Base-by-base conservation (phyloP, 495 filamentous ascomycete species). In the Penicillium longicatenatum region DNA sequence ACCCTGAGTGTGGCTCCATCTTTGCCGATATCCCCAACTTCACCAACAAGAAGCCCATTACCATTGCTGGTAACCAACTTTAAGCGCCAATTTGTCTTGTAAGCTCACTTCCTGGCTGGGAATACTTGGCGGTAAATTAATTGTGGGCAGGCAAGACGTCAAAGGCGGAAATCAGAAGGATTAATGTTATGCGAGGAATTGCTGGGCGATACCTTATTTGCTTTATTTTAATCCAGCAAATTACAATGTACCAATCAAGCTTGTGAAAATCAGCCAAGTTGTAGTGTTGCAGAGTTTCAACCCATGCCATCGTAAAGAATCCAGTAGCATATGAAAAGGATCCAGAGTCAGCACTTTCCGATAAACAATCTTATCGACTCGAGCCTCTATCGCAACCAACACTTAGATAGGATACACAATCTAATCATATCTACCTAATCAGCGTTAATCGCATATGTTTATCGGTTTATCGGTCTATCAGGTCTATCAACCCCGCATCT, bases 21-120 rank as follows among this genome's bases (percentile, higher is more conserved):
- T 69, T 69, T 24, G 59, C 7, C n/a, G 66, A 69, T 54, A 63
- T 69, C 30, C 47, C 64, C 48, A 69, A 69, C 59, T 69, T 69
- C 59, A 69, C 64, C 61, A 69, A 69, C 51, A 48, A 33, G 56
- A 41, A 59, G 51, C 64, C 66, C 48, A 47, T 69, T 19, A 67
- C 66, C 43, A n/a, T 69, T 22, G 57, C 57, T 7, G 66, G 66
- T 17, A 12, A 14, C 14, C 46, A 48, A 6, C 49, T 66, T 46
- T 46, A 24, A 8, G 44, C 12, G 44, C 5, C 2, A 48, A 17
- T 17, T 0, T 39, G 12, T 7, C 37, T 39, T 35, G 37, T 39
- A 17, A 39, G 37, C 17, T n/a, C 16, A n/a, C 1, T 0, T 4
- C 14, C 17, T 17, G 37, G 2, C 14, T 16, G 2, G 16, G 1